Percentiles rank a stretch among this genome's conserved stretches.
Evolutionary conservation across 768 basidiomycete species (phyloP).

Genomic region (Macrolepiota fuliginosa): DNA sequence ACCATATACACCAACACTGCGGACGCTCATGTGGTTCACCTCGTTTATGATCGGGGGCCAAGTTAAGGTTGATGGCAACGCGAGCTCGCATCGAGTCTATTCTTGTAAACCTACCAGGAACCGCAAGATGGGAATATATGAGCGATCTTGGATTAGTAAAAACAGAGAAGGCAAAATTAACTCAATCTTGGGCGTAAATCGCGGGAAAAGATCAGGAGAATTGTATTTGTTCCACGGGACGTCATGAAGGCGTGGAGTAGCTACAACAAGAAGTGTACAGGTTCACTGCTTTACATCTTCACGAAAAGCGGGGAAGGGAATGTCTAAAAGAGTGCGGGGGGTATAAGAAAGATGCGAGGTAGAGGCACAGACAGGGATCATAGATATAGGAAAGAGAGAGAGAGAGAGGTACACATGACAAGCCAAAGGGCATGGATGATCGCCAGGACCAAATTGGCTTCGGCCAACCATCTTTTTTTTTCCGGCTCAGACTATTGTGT

Average conservation of each 20-base stretch:
- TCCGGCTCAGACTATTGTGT: not conserved
- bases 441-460: not conserved
- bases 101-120: conserved; percentile 85
- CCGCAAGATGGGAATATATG: conserved; percentile 89
- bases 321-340: not conserved
- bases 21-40: not conserved
- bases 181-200: conserved; percentile 57
- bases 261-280: not conserved
- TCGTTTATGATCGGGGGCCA: not conserved
- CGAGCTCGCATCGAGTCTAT: conserved; percentile 89
- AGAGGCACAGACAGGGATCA: not conserved
- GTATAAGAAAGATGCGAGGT: not conserved
- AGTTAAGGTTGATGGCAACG: conserved; percentile 56
- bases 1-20: too few species aligned
- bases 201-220: not conserved
- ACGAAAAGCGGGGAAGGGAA: not conserved
- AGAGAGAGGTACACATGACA: not conserved
- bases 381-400: not conserved
- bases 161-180: conserved; percentile 63
- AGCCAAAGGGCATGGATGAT: not conserved
- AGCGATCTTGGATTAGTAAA: conserved; percentile 65
- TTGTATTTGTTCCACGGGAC: not conserved
- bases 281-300: not conserved
- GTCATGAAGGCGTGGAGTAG: not conserved
- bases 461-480: not conserved